Base-by-base conservation (phyloP, 192 early-diverging fungal genomes). In the Chytriomyces hyalinus region DNA sequence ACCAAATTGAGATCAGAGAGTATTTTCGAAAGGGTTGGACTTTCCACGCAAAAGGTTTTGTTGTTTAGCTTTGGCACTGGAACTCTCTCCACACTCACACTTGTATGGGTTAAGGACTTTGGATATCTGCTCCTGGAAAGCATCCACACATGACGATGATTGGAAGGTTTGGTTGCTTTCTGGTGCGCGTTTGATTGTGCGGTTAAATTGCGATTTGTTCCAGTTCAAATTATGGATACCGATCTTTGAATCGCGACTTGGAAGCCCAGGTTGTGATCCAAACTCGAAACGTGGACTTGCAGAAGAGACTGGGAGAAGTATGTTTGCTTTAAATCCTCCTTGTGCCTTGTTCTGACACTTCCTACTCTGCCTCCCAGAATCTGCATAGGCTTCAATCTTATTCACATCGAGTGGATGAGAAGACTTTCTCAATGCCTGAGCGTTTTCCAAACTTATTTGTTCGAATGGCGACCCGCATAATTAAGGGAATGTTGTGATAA, bases 21-120 rank as follows among this genome's bases (percentile, higher is more conserved):
- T 98, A 94, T 79, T 78, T 80, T 11, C 79, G 93, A 45, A 78
- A 82, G 6, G 92, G 90, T 28, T 99, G 97, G 96, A 99, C 97
- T 0, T 99, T 91, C 79, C 97, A 99, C 78, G 94, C 92, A 3
- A 99, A 99, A 91, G 94, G 94, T 93, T 83, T 28, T n/a, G 13
- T 57, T 57, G 53, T 57, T 57, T 20, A 57, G 20, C n/a, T 57
- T 20, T n/a, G 15, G 20, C 53, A 2, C 53, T 20, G 20, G 20
- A 13, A 20, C 53, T 20, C 1, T 57, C 20, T 57, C 53, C 53
- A 13, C 53, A 13, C 3, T 57, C 20, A 20, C 53, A 9, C 45
- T 66, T 17, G 7, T 20, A 36, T 36, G 10, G 45, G 44, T 49
- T 28, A 10, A 24, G 22, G 28, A 17, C 43, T 51, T 48, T 70